Evolutionary conservation across 2,329 filamentous ascomycete genomes (phyloP).

Genomic region (Decorospora gaudefroyi): DNA sequence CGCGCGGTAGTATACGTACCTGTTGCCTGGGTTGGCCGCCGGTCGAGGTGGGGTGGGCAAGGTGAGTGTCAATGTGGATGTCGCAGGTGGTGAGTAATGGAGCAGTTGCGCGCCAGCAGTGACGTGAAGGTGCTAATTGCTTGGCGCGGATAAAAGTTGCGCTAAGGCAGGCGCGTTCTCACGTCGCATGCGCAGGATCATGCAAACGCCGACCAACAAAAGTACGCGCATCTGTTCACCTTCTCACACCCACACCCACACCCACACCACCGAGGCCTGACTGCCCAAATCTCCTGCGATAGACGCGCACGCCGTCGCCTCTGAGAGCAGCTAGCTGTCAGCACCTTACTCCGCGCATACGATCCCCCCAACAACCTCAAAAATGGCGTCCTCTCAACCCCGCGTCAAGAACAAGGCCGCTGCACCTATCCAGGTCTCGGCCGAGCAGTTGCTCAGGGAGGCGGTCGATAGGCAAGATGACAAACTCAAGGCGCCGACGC

Average conservation of each 20-base stretch:
- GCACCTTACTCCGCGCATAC: too few species aligned
- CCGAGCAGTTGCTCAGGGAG: conserved; percentile 95
- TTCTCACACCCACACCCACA: too few species aligned
- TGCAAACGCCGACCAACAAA: too few species aligned
- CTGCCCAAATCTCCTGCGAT: background rate
- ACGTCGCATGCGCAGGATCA: too few species aligned
- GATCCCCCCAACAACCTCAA: conserved; percentile 25
- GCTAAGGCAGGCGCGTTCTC: conserved; percentile 12
- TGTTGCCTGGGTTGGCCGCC: conserved; percentile 22
- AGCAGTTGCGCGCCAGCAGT: conserved; percentile 14
- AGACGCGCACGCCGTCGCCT: conserved; percentile 6
- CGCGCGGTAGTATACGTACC: conserved; percentile 29
- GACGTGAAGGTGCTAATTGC: conserved; percentile 21
- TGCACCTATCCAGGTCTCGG: conserved; percentile 81
- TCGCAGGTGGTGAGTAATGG: too few species aligned
- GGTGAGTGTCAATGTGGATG: conserved; percentile 8
- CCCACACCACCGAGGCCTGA: conserved; percentile 10
- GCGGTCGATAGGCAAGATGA: conserved; percentile 95
- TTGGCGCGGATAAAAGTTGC: conserved; percentile 31
- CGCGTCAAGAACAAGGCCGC: conserved; percentile 99
- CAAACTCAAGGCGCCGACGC: conserved; percentile 83
- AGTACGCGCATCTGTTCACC: too few species aligned
- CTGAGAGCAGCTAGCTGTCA: too few species aligned
- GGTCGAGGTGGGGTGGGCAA: conserved; percentile 8
- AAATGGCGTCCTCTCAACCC: conserved; percentile 84